Evolutionary conservation across 2,329 filamentous ascomycete species (phyloP).

Genomic region (Fusarium abutilonis): DNA sequence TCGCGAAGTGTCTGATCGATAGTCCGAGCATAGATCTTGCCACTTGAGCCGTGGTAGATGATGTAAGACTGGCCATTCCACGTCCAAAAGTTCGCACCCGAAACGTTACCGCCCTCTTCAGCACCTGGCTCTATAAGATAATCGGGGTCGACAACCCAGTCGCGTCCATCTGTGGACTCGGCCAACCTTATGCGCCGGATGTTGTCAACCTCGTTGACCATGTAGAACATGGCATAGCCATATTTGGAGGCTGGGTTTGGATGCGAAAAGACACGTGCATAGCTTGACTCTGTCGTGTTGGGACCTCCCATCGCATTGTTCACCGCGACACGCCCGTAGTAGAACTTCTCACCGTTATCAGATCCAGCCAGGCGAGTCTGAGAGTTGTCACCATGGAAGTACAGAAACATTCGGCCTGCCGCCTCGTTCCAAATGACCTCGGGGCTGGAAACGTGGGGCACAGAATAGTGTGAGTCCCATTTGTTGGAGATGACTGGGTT

Average conservation of each 20-base stretch:
- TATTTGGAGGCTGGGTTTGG: slow-evolving; percentile 35
- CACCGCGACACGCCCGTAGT: slow-evolving; percentile 33
- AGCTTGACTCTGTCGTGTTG: slow-evolving; percentile 41
- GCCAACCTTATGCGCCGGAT: slow-evolving; percentile 41
- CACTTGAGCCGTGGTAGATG: slow-evolving; percentile 19
- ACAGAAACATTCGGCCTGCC: slow-evolving; percentile 11
- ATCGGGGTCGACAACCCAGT: slow-evolving; percentile 29
- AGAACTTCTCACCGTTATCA: slow-evolving; percentile 14
- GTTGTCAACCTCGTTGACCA: slow-evolving; percentile 42
- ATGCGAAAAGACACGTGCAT: slow-evolving; percentile 42
- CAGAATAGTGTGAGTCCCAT: slow-evolving; percentile 21
- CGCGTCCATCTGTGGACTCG: slow-evolving; percentile 37
- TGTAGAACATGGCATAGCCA: slow-evolving; percentile 44
- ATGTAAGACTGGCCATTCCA: slow-evolving; percentile 23
- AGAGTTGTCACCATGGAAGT: slow-evolving; percentile 27
- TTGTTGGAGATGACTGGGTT: slow-evolving; percentile 24
- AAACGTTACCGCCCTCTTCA: slow-evolving; percentile 13
- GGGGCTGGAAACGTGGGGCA: slow-evolving; percentile 31
- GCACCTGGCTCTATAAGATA: slow-evolving; percentile 13
- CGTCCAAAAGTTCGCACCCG: slow-evolving; percentile 23
- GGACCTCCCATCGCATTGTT: slow-evolving; percentile 39
- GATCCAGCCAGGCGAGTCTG: slow-evolving; percentile 27
- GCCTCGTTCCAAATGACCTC: slow-evolving; percentile 22
- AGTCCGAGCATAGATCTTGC: slow-evolving; percentile 21
- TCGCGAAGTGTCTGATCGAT: slow-evolving; percentile 25